A percentile compares a stretch with the other conserved stretches of the same genome.
Evolutionary conservation across 768 basidiomycete genomes (phyloP).

Genomic region (Hemileccinum rubropunctum): DNA sequence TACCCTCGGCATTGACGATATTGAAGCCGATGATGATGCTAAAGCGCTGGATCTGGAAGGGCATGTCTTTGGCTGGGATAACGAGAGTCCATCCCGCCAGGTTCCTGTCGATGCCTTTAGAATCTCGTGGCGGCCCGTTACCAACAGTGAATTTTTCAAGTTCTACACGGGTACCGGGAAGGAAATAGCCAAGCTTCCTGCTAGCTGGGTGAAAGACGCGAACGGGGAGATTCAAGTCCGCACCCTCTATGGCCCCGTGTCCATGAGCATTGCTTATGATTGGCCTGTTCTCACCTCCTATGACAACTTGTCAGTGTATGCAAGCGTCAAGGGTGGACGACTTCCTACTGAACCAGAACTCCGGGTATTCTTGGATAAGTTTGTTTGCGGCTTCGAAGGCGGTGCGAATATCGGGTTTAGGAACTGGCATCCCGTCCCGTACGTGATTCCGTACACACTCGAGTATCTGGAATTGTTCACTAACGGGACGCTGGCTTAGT

Average conservation of each 20-base stretch:
- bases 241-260: constrained; percentile 83
- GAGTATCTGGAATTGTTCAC: not conserved
- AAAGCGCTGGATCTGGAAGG: constrained; percentile 38
- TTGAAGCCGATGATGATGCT: constrained; percentile 61
- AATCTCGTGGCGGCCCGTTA: constrained; percentile 83
- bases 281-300: constrained; percentile 89
- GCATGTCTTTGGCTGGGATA: constrained; percentile 94
- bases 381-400: constrained; percentile 70
- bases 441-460: constrained; percentile 33
- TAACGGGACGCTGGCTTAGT: constrained; percentile 33
- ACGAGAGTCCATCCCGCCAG: constrained; percentile 70
- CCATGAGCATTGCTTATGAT: constrained; percentile 68
- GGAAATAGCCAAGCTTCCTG: constrained; percentile 36
- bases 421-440: constrained; percentile 95
- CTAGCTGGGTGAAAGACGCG: constrained; percentile 22
- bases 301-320: constrained; percentile 75
- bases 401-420: constrained; percentile 84
- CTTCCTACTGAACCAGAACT: constrained; percentile 91
- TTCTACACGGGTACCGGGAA: constrained; percentile 53
- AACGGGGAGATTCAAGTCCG: constrained; percentile 51
- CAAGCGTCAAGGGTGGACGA: constrained; percentile 85
- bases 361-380: constrained; percentile 71
- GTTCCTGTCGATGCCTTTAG: constrained; percentile 67
- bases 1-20: constrained; percentile 79
- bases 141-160: constrained; percentile 80